These are phyloP conservation scores for Penicillium steckii DNA, from an alignment of 495 filamentous ascomycete genomes.

Conservation along the genomic window DNA sequence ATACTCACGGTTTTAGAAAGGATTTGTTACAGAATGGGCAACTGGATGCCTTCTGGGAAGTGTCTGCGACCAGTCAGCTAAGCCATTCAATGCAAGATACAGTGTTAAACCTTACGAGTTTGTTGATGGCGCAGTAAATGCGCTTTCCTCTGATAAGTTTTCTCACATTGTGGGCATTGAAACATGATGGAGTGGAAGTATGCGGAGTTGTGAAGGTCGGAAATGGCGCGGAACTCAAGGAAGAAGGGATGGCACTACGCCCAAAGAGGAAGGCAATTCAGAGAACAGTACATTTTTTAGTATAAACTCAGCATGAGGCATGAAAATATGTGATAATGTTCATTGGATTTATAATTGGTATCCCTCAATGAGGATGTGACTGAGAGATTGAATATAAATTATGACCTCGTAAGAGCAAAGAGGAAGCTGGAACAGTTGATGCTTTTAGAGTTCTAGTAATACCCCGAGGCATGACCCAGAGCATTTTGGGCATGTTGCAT, in stretches of 20 bases:
- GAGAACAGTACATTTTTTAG: too few species aligned
- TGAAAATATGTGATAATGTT: too few species aligned
- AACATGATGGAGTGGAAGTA: constrained; percentile 23
- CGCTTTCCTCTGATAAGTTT: constrained; percentile 30
- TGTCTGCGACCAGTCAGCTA: constrained; percentile 28
- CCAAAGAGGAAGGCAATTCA: neutral
- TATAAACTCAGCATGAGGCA: too few species aligned
- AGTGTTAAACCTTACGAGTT: constrained; percentile 28
- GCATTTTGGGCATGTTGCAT: constrained; percentile 25
- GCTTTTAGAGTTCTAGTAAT: too few species aligned
- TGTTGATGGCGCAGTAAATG: constrained; percentile 34
- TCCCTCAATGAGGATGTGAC: too few species aligned
- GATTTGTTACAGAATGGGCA: constrained; percentile 41
- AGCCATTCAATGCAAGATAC: too few species aligned
- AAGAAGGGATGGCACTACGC: neutral
- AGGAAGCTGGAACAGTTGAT: too few species aligned
- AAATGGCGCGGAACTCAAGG: neutral
- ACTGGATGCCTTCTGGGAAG: constrained; percentile 20
- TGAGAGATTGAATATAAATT: too few species aligned
- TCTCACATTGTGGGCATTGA: constrained; percentile 31
- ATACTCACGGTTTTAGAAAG: constrained; percentile 36
- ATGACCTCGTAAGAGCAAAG: too few species aligned
- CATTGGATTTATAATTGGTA: too few species aligned
- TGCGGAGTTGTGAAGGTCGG: too few species aligned
- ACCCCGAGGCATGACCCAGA: neutral